Evolutionary conservation across 176 grass and related monocot species (phyloP).

Genomic region (Secale cereale): DNA sequence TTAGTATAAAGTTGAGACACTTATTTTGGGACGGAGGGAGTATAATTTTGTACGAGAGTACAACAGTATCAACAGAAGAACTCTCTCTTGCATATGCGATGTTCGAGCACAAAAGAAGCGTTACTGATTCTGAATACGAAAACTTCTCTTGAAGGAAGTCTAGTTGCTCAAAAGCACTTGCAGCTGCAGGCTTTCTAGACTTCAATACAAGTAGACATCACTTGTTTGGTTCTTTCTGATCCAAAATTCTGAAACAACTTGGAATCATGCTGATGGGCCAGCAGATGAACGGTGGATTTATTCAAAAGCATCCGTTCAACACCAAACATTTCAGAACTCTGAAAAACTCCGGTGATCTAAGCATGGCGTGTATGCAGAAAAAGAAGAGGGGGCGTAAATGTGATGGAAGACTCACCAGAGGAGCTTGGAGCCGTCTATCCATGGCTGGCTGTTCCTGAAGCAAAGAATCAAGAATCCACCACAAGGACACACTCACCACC

Average conservation of each 20-base stretch:
- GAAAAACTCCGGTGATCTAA: not conserved
- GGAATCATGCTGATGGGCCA: not conserved
- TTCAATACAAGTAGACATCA: not conserved
- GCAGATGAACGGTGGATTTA: not conserved
- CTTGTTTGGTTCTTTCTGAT: not conserved
- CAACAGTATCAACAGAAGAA: not conserved
- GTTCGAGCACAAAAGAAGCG: not conserved
- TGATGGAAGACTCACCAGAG: conserved; percentile 43
- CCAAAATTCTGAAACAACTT: not conserved
- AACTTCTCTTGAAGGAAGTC: not conserved
- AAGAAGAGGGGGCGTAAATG: not conserved
- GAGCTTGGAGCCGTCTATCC: conserved; percentile 59
- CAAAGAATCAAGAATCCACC: conserved; percentile 27
- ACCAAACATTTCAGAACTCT: not conserved
- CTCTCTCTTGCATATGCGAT: not conserved
- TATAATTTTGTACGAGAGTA: not conserved
- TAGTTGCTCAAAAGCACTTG: not conserved
- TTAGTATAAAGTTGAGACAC: too few relatives aligned
- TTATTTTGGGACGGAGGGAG: too few relatives aligned
- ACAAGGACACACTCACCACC: not conserved
- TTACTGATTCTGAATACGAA: not conserved
- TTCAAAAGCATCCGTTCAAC: not conserved
- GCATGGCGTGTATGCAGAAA: not conserved
- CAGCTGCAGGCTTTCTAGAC: not conserved
- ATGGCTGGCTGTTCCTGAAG: conserved; percentile 31